Percentiles rank a stretch among this genome's conserved stretches.
These are phyloP conservation scores for Tubosaeta sp. DNA, from an alignment of 768 basidiomycete species.

Conservation along the genomic window DNA sequence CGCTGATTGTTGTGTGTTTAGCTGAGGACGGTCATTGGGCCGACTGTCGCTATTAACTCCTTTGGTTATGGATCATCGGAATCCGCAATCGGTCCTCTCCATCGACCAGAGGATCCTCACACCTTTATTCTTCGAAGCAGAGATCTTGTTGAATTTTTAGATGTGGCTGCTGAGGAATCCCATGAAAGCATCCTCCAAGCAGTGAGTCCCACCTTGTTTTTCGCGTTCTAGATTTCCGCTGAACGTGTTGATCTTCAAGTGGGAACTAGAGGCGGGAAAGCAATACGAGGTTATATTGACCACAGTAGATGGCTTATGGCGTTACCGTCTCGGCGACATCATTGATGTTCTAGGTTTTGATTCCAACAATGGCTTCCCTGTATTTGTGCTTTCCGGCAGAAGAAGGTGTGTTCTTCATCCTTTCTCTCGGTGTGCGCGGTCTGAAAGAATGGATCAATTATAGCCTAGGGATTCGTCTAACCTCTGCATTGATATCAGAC, in stretches of 20 bases:
- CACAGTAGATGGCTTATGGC: background rate
- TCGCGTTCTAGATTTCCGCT: background rate
- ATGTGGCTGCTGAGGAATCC: background rate
- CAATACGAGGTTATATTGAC: background rate
- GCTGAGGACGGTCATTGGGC: slow-evolving; percentile 4
- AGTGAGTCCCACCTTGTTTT: background rate
- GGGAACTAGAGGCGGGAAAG: background rate
- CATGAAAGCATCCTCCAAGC: background rate
- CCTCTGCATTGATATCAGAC: background rate
- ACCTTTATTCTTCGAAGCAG: background rate
- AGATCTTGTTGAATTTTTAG: background rate
- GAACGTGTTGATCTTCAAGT: background rate
- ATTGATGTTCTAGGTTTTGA: background rate
- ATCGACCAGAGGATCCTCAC: background rate
- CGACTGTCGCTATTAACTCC: background rate
- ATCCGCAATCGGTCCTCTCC: background rate
- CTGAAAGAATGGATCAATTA: background rate
- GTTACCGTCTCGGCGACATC: background rate
- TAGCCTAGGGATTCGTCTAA: background rate
- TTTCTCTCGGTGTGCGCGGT: background rate
- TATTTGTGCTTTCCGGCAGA: background rate
- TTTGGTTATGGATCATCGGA: slow-evolving; percentile 3
- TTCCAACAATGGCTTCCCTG: background rate
- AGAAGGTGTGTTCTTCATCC: background rate
- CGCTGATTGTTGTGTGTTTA: background rate